Conservation (phyloP, 129 eudicot genomes). For the Ambrosia trifida region DNA sequence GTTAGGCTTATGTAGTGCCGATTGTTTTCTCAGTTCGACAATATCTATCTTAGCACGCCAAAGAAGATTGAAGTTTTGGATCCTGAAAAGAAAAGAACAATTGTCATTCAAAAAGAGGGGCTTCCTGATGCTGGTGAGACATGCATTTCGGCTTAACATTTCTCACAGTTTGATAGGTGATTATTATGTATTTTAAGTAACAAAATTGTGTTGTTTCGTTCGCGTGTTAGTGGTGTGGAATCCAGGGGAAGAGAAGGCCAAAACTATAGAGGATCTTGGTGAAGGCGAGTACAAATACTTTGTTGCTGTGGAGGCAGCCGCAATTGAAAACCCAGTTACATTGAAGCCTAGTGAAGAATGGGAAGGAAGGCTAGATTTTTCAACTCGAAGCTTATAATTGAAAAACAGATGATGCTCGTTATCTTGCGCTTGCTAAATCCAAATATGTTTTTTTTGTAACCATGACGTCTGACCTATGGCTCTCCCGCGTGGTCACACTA, state of each 20-base stretch:
- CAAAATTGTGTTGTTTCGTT: background rate
- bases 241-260: constrained; percentile 92
- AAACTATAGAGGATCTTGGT: constrained; percentile 77
- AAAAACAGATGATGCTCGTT: constrained; percentile 5
- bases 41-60: constrained; percentile 77
- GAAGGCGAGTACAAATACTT: constrained; percentile 82
- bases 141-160: background rate
- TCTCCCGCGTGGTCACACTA: background rate
- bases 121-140: constrained; percentile 86
- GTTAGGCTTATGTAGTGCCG: constrained; percentile 7
- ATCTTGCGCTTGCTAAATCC: constrained; percentile 3
- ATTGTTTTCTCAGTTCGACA: constrained; percentile 58
- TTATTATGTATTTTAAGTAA: background rate
- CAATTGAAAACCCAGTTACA: constrained; percentile 69
- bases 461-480: background rate
- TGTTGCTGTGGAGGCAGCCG: constrained; percentile 89
- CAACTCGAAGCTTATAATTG: constrained; percentile 63
- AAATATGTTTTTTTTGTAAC: background rate
- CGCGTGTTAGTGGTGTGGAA: constrained; percentile 76
- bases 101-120: constrained; percentile 74
- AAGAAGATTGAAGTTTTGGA: constrained; percentile 68
- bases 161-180: background rate
- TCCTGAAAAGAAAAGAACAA: constrained; percentile 72
- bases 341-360: constrained; percentile 90
- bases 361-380: constrained; percentile 80